These are phyloP conservation scores for Nannizziopsis barbatae DNA, from an alignment of 2,329 filamentous ascomycete species.

Conservation along the genomic window DNA sequence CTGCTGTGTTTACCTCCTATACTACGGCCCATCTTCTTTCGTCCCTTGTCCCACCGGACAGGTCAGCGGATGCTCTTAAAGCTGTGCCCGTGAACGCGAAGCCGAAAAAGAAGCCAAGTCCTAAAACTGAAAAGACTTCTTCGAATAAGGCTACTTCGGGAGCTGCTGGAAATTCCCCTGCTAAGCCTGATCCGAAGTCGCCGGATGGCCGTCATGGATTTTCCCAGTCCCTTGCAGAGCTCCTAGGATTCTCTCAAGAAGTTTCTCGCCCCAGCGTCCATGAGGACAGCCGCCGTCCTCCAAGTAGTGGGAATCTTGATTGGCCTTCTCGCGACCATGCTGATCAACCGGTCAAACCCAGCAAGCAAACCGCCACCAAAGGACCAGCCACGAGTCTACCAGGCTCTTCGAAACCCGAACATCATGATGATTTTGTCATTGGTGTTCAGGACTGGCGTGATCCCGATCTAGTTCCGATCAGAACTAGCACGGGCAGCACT, in stretches of 20 bases:
- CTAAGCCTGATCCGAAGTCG: constrained; percentile 12
- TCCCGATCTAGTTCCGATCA: constrained; percentile 53
- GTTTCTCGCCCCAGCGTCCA: constrained; percentile 18
- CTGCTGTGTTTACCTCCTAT: constrained; percentile 85
- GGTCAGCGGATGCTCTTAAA: constrained; percentile 49
- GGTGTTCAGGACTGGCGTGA: constrained; percentile 83
- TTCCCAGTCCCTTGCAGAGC: constrained; percentile 33
- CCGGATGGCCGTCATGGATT: constrained; percentile 22
- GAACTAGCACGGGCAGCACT: constrained; percentile 8
- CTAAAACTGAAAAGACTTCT: constrained; percentile 18
- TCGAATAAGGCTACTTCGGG: constrained; percentile 22
- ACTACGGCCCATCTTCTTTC: constrained; percentile 90
- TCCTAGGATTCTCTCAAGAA: constrained; percentile 33
- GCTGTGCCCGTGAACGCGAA: constrained; percentile 41
- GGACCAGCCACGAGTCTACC: constrained; percentile 14
- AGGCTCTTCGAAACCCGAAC: constrained; percentile 16
- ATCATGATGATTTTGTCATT: constrained; percentile 56
- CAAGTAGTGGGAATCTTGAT: constrained; percentile 61
- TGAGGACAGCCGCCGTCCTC: constrained; percentile 51
- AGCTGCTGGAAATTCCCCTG: constrained; percentile 23
- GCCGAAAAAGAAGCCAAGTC: constrained; percentile 19
- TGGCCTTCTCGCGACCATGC: constrained; percentile 57
- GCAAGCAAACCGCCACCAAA: constrained; percentile 17
- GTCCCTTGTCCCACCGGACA: constrained; percentile 60
- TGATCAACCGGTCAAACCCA: constrained; percentile 25